Base-by-base conservation (phyloP, 805 yeast genomes). In the Candida qinlingensis region DNA sequence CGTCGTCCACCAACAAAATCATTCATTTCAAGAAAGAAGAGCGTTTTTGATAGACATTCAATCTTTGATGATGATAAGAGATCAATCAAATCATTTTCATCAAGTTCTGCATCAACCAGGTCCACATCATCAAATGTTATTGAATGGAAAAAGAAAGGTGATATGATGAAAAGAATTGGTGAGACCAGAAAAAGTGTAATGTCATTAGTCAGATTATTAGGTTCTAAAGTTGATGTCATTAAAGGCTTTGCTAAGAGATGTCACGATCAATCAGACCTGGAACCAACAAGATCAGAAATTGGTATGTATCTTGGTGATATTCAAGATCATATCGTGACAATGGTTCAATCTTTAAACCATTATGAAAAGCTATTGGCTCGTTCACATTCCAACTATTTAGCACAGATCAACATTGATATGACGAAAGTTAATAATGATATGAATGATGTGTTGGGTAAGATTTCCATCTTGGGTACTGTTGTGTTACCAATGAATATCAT, bases 361-460 rank as follows among this genome's bases (percentile, higher is more conserved):
- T 92, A 88, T 67, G 99, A 94, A 62, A 94, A 94, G 68, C 73
- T 94, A 41, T 74, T 94, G 47, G 96, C 97, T 2, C 75, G 99
- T 50, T 85, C 94, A n/a, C 99, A 94, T 67, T 87, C 96, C 8
- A 94, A 94, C 66, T 94, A 94, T 64, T 74, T 92, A 60, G 99
- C 99, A 2, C 98, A 92, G 64, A 87, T 94, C 62, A 94, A 94
- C 63, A 92, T 94, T 54, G 98, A 94, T 64, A 94, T 92, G 98
- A 94, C 97, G 8, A 84, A 84, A 64, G 97, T 91, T 11, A 94
- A 91, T 68, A 94, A 94, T 60, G 97, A 92, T 59, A 92, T 95
- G 80, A 94, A 94, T 65, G 98, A 94, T 64, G 96, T 91, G 2
- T 75, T 92, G 60, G 96, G 97, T 9, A 89, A 91, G 64, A 88